Evolutionary conservation across 1,284 basidiomycete genomes (phyloP), one percentile per base, ranked within the genome.

Genomic region (Calocybe gambosa): DNA sequence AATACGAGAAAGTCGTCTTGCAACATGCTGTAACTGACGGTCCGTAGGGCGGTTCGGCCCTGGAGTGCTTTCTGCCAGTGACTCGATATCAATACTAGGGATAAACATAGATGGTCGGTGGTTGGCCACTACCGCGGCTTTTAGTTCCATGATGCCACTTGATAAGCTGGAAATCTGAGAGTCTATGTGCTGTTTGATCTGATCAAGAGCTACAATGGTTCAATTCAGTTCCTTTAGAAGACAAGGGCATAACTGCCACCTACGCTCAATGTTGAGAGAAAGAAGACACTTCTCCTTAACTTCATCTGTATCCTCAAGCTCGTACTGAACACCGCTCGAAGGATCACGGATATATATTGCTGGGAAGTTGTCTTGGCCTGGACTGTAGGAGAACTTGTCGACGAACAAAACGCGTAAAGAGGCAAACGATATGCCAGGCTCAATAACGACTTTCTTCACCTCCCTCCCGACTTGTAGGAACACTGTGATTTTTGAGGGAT

Each of bases 181-280:
- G 61, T 98, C 95, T 53, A 99, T 93, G 61, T 99, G 95, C 61
- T 96, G 93, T 64, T 96, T 97, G 63, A 99, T 95, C 65, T 99
- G 95, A 65, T 98, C 95, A 44, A 99, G 81, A 10, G 93, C 93
- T 96, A 58, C n/a, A 49, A 23, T 42, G 33, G 26, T 41, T 42
- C 39, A 47, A 34, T 44, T 31, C 34, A 42, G 46, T 20, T 7
- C 45, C 20, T 16, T 19, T 20, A 38, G 25, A 15, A 43, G 25
- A 31, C 6, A 8, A 33, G 33, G n/a, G 19, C 12, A 36, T n/a
- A 34, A 35, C 12, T 29, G 45, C 31, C n/a, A 60, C 93, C 70
- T 66, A 96, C 93, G 91, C 74, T 98, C 94, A 53, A 99, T 94
- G 58, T 98, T 96, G 44, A 99, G 72, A 36, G 89, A 94, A 47